A percentile compares a stretch with the other conserved stretches of the same genome.
phyloP scores from a whole-genome alignment of 2,329 filamentous ascomycete genomes.

The Fusarium sp. region DNA sequence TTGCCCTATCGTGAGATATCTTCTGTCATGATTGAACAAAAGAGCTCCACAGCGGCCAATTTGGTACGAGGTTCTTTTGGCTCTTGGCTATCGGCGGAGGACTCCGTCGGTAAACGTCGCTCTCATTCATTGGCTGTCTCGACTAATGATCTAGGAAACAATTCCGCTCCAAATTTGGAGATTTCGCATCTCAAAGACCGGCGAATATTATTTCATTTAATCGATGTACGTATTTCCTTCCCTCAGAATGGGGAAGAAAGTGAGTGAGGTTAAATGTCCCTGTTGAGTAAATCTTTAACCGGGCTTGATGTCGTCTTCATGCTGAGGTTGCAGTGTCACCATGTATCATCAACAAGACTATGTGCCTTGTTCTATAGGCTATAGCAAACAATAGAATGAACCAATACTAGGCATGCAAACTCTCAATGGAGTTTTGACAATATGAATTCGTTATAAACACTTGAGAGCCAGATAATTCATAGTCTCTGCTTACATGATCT shows the following conservation, averaged over 20 bases:
- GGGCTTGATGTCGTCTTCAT: neutral
- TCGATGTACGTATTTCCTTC: neutral
- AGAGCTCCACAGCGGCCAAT: slow-evolving; percentile 17
- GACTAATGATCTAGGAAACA: slow-evolving; percentile 6
- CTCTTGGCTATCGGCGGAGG: slow-evolving; percentile 38
- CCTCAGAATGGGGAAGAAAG: neutral
- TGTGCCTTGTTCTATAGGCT: too few species aligned
- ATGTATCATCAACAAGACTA: neutral
- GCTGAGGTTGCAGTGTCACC: neutral
- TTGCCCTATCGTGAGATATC: slow-evolving; percentile 13
- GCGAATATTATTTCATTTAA: neutral
- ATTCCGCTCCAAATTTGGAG: slow-evolving; percentile 6
- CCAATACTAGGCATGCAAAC: neutral
- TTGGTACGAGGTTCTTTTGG: slow-evolving; percentile 16
- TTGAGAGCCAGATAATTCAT: neutral
- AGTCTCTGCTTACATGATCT: too few species aligned
- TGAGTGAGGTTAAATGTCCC: neutral
- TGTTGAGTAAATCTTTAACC: neutral
- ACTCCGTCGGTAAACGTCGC: slow-evolving; percentile 32
- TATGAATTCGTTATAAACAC: neutral
- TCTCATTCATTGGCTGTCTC: slow-evolving; percentile 5
- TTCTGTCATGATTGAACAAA: slow-evolving; percentile 11
- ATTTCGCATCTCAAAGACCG: neutral
- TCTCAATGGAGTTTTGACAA: neutral
- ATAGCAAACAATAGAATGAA: neutral